Conservation (phyloP, 2,329 filamentous ascomycete genomes). For the Pezicula neosporulosa region DNA sequence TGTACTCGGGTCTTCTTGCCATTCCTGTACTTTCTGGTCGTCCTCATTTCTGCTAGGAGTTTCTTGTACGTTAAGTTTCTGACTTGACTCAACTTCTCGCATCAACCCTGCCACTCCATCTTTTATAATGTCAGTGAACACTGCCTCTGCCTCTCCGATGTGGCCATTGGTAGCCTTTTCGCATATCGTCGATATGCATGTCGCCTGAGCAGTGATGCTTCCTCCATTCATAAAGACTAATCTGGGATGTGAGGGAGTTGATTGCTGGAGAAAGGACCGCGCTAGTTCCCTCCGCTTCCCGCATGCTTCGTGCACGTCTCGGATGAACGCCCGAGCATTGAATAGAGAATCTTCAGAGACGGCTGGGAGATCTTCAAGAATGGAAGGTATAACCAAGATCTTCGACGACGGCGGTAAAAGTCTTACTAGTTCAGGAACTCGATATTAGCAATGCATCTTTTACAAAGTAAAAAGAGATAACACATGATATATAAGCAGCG, state of each 20-base stretch:
- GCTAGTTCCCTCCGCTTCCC: constrained; percentile 45
- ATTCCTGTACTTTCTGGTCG: neutral
- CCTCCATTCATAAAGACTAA: constrained; percentile 61
- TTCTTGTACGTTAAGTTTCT: neutral
- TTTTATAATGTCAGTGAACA: constrained; percentile 49
- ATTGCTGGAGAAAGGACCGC: constrained; percentile 45
- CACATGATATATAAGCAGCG: no score
- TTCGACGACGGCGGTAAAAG: constrained; percentile 56
- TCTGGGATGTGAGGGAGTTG: constrained; percentile 43
- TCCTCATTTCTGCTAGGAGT: constrained; percentile 15
- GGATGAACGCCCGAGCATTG: constrained; percentile 39
- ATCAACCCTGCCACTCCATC: constrained; percentile 42
- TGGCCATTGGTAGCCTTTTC: constrained; percentile 48
- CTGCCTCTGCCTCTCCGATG: constrained; percentile 42
- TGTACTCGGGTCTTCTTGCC: constrained; percentile 41
- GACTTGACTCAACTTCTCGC: constrained; percentile 8
- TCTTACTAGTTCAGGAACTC: constrained; percentile 32
- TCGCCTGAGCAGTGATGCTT: constrained; percentile 48
- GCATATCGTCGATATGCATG: constrained; percentile 53
- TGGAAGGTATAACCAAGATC: constrained; percentile 50
- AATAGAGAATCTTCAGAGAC: constrained; percentile 30
- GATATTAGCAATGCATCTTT: no score
- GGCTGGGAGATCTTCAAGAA: constrained; percentile 17
- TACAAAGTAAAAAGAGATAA: no score
- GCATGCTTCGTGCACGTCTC: constrained; percentile 47